Base-by-base conservation (phyloP, 345 rosid genomes). In the Bruguiera gymnorhiza region DNA sequence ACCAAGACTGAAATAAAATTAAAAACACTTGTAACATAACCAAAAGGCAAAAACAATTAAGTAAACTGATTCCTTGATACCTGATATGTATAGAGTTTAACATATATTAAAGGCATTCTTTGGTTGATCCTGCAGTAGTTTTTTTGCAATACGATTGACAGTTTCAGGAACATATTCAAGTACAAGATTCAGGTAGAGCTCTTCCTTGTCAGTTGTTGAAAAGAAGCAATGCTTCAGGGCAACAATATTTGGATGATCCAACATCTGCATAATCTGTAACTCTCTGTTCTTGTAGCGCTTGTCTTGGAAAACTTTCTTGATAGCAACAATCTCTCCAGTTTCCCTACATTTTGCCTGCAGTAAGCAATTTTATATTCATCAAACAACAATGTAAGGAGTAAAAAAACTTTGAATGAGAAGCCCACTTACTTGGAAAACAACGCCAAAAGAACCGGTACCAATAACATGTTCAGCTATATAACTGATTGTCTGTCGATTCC, bases 361-460 rank as follows among this genome's bases (percentile, higher is more conserved):
- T 63, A 68, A 67, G 69, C 61, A 79, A 67, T 72, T 75, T 60
- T 21, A n/a, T 3, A 10, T 56, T 27, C 5, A 21, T 21, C 31
- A 56, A 56, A 56, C 29, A 56, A 56, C 60, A 56, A 72, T 73
- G 66, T 54, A 7, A 58, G 24, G 31, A 53, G 59, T 68, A 68
- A 71, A 60, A 51, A 60, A 29, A 26, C 15, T 77, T 65, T 31
- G 19, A 73, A 60, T 48, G 72, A 69, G 51, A 23, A 73, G 24
- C 59, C 36, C 34, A 70, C 93, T 85, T 73, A 94, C 98, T 84
- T 94, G 99, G 75, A 86, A 90, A 60, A 95, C 99, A 61, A 87
- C 93, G 55, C 99, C 97, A 54, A 92, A 95, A 39, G 97, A 95
- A 68, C 99, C 97, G n/a, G 97, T 92, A 63, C 99, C 99, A 74